Percentiles rank a stretch among this genome's conserved stretches.
These are phyloP conservation scores for Russula ochroleuca DNA, from an alignment of 768 basidiomycete genomes.

Conservation along the genomic window DNA sequence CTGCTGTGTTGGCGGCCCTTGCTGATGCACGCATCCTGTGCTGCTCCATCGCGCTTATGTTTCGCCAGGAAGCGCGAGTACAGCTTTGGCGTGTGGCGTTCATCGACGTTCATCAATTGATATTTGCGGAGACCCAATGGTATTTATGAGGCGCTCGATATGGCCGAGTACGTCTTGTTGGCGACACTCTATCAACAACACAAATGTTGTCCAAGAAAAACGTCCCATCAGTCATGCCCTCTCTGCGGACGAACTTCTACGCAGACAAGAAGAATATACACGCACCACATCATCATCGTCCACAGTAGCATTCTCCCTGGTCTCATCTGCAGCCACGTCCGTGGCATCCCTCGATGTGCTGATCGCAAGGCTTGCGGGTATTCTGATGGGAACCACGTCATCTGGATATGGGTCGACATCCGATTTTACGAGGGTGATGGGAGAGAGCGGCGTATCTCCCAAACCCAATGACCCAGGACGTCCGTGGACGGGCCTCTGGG, in stretches of 20 bases:
- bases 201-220: no score
- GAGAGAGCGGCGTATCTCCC: constrained; percentile 26
- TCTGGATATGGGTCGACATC: constrained; percentile 43
- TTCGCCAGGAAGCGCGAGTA: constrained; percentile 74
- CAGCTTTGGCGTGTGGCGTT: constrained; percentile 73
- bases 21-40: constrained; percentile 16
- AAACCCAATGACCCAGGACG: constrained; percentile 17
- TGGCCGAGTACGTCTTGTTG: constrained; percentile 76
- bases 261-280: constrained; percentile 14
- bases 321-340: constrained; percentile 18
- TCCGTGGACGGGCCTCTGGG: background rate
- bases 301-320: constrained; percentile 27
- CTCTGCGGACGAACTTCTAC: constrained; percentile 27
- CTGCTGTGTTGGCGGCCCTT: constrained; percentile 24
- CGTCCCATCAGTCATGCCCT: background rate
- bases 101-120: constrained; percentile 81
- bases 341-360: constrained; percentile 47
- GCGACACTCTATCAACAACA: constrained; percentile 59
- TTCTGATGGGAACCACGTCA: constrained; percentile 65
- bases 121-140: constrained; percentile 64
- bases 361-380: constrained; percentile 69
- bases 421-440: constrained; percentile 31
- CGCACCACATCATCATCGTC: constrained; percentile 33
- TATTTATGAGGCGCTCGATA: constrained; percentile 64
- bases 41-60: constrained; percentile 32